These are phyloP conservation scores for Hymenoscyphus repandus DNA, from an alignment of 2,329 filamentous ascomycete genomes.

Conservation along the genomic window DNA sequence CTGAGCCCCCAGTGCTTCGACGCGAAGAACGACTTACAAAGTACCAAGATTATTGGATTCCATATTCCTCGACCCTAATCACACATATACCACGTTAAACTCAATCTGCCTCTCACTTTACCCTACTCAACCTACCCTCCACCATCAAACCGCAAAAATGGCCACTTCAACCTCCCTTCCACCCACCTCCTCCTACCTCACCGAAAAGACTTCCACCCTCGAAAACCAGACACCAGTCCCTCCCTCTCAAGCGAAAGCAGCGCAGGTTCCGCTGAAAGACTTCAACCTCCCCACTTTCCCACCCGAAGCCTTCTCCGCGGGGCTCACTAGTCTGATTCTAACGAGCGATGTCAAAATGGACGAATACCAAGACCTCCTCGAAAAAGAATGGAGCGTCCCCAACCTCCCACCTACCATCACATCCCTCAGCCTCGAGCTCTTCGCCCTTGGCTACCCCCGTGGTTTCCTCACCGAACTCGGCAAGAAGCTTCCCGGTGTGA, in stretches of 20 bases:
- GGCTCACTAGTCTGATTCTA: constrained; percentile 38
- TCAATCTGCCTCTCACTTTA: no score
- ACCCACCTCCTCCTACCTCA: constrained; percentile 1
- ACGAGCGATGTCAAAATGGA: constrained; percentile 43
- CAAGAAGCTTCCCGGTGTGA: constrained; percentile 36
- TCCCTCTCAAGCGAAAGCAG: constrained; percentile 33
- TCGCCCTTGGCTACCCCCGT: constrained; percentile 41
- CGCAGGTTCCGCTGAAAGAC: constrained; percentile 40
- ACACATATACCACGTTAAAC: no score
- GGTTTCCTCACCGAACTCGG: constrained; percentile 38
- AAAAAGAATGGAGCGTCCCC: constrained; percentile 32
- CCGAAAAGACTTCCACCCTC: constrained; percentile 11
- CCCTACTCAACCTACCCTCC: not conserved
- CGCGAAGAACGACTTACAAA: no score
- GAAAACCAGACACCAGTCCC: constrained; percentile 12
- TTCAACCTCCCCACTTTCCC: constrained; percentile 43
- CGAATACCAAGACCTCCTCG: constrained; percentile 38
- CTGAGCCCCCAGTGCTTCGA: no score
- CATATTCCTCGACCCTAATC: no score
- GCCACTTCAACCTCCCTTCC: not conserved
- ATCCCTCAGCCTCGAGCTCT: constrained; percentile 42
- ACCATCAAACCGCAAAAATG: not conserved
- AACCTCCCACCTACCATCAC: constrained; percentile 37
- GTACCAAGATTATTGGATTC: no score
- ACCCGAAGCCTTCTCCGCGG: constrained; percentile 36